Conservation (phyloP, 345 rosid genomes). For the Limnanthes douglasii region DNA sequence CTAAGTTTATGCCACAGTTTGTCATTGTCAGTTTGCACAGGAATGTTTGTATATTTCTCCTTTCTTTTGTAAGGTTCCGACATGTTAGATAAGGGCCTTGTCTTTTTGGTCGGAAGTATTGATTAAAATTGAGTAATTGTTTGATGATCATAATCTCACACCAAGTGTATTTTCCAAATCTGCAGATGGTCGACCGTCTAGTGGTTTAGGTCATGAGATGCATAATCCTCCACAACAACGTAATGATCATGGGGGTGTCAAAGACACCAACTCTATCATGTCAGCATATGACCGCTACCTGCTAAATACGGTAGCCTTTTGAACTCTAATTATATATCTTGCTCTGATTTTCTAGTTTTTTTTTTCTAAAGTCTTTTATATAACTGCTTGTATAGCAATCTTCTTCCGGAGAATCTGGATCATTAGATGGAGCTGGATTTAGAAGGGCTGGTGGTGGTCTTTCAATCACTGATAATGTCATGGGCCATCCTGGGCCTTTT, state of each 20-base stretch:
- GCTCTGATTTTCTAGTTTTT: background rate
- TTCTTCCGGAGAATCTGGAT: slow-evolving; percentile 45
- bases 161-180: no score
- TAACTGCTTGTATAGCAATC: slow-evolving; percentile 42
- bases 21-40: no score
- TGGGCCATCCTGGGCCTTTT: slow-evolving; percentile 32
- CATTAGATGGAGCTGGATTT: slow-evolving; percentile 22
- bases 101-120: no score
- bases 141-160: no score
- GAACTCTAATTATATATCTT: background rate
- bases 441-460: slow-evolving; percentile 20
- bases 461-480: slow-evolving; percentile 20
- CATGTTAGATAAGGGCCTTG: no score
- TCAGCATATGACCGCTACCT: slow-evolving; percentile 78
- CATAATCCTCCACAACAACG: slow-evolving; percentile 38
- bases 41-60: no score
- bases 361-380: slow-evolving; percentile 10
- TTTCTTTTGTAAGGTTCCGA: no score
- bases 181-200: no score
- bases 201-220: slow-evolving; percentile 29
- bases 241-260: slow-evolving; percentile 41
- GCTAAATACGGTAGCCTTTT: slow-evolving; percentile 31
- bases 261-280: slow-evolving; percentile 58
- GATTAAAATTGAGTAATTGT: no score
- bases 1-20: no score